Base-by-base conservation (phyloP, 1,284 basidiomycete genomes). In the Apiotrichum veenhuisii region DNA sequence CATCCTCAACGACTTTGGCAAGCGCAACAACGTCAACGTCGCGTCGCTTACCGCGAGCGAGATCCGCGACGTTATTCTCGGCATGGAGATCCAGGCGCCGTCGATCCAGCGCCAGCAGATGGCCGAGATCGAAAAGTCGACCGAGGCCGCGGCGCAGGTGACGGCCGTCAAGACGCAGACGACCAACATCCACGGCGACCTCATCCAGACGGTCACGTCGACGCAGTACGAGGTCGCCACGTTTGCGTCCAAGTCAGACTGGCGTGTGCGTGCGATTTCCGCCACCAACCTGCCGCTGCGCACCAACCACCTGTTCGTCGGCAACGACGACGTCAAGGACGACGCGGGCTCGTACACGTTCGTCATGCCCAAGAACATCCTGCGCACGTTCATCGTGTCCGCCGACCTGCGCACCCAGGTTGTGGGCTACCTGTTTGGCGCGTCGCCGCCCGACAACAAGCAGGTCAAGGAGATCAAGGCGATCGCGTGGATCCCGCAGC, bases 391-490 rank as follows among this genome's bases (percentile, higher is more conserved):
- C 79, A 90, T 98, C 69, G 85, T 89, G 50, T 89, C 91, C 25
- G 85, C 93, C 25, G 96, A 99, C 78, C 82, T 98, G 48, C 88
- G 96, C 45, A 96, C 96, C 1, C 95, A 98, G 78, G 91, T 97
- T 42, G 93, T 92, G 0, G 95, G 87, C 0, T 96, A 87, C 81
- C 76, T 99, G 61, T 99, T 96, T 73, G 96, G 96, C 62, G 82
- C 83, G 12, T 94, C 90, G 22, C 95, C 96, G 8, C 84, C 91
- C 1, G 94, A 99, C 78, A 98, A 98, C 81, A 89, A 91, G 64
- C 92, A 95, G 75, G 96, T 98, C 64, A 97, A 98, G 80, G 96
- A 99, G 80, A 89, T 99, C 79, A 96, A 95, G 82, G 93, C 92
- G 22, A 82, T 98, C 45, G 93, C 86, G 12, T 96, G 93, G 88